Percentiles rank a stretch among this genome's conserved stretches.
These are phyloP conservation scores for Gardenia jasminoides DNA, from an alignment of 257 asterid genomes.

Conservation along the genomic window DNA sequence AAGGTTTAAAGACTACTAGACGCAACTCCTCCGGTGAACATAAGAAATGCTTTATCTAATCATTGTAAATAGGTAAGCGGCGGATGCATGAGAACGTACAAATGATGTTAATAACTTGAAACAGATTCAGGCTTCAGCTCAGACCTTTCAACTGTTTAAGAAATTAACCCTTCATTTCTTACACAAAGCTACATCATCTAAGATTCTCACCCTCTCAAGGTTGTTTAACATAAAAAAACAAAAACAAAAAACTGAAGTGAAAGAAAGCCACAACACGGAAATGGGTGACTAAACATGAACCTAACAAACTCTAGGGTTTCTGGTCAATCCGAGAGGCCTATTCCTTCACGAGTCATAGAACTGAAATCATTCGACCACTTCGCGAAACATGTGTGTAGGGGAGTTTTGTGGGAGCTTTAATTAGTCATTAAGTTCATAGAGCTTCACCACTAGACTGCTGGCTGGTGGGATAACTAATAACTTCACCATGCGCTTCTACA, in stretches of 20 bases:
- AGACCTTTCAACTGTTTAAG: slow-evolving; percentile 10
- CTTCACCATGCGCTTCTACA: neutral
- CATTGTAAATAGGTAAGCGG: too few relatives aligned
- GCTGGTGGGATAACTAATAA: neutral
- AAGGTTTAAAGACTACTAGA: too few relatives aligned
- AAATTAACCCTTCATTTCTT: slow-evolving; percentile 23
- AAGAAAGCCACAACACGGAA: slow-evolving; percentile 8
- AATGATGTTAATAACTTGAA: neutral
- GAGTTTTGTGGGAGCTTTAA: slow-evolving; percentile 8
- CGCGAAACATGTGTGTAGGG: neutral
- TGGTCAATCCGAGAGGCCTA: slow-evolving; percentile 1
- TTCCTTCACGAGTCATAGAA: neutral
- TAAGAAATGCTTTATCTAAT: too few relatives aligned
- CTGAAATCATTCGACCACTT: neutral
- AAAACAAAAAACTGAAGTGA: neutral
- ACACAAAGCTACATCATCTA: slow-evolving; percentile 14
- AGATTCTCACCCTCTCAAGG: slow-evolving; percentile 14
- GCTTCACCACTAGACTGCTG: neutral
- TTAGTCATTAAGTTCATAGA: slow-evolving; percentile 13
- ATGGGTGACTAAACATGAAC: slow-evolving; percentile 11
- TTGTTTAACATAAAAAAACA: neutral
- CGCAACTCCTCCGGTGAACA: too few relatives aligned
- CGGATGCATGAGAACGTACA: neutral
- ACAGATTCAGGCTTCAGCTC: neutral
- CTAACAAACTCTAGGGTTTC: slow-evolving; percentile 64